Percentiles rank a stretch among this genome's conserved stretches.
Conservation (phyloP, 2,329 filamentous ascomycete species). For the Aureobasidium sp. region DNA sequence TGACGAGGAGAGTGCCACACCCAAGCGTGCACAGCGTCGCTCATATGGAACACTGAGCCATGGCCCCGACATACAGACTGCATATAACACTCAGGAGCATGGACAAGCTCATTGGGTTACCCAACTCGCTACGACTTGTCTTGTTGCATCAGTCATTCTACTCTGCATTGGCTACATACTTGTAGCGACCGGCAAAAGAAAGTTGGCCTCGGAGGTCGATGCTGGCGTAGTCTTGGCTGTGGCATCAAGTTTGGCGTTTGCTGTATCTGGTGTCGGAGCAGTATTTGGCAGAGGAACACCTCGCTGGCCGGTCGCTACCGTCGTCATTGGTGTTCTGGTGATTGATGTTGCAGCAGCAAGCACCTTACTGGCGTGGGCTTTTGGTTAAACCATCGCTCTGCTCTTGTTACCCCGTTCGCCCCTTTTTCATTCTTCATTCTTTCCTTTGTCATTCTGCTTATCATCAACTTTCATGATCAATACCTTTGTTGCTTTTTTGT, state of each 20-base stretch:
- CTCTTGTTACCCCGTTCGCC: background rate
- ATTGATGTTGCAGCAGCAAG: slow-evolving; percentile 45
- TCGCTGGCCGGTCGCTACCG: slow-evolving; percentile 39
- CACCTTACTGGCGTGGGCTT: slow-evolving; percentile 46
- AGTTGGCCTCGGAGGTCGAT: slow-evolving; percentile 64
- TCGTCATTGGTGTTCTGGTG: slow-evolving; percentile 40
- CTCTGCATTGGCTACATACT: slow-evolving; percentile 59
- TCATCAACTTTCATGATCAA: too few species aligned
- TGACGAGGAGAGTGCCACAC: slow-evolving; percentile 24
- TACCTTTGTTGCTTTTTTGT: background rate
- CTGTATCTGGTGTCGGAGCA: slow-evolving; percentile 54
- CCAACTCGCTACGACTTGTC: slow-evolving; percentile 43
- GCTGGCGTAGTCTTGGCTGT: slow-evolving; percentile 64
- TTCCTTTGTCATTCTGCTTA: background rate
- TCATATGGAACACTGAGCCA: slow-evolving; percentile 12
- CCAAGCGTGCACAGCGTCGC: slow-evolving; percentile 33
- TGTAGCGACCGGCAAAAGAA: slow-evolving; percentile 60
- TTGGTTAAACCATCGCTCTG: slow-evolving; percentile 6
- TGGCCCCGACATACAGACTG: background rate
- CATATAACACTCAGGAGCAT: slow-evolving; percentile 6
- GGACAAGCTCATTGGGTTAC: slow-evolving; percentile 18
- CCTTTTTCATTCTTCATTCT: background rate
- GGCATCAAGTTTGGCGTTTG: slow-evolving; percentile 58
- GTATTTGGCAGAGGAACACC: slow-evolving; percentile 48
- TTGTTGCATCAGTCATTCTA: slow-evolving; percentile 55